These are phyloP conservation scores for Lepiota brunneoincarnata DNA, from an alignment of 768 basidiomycete species.

Conservation along the genomic window DNA sequence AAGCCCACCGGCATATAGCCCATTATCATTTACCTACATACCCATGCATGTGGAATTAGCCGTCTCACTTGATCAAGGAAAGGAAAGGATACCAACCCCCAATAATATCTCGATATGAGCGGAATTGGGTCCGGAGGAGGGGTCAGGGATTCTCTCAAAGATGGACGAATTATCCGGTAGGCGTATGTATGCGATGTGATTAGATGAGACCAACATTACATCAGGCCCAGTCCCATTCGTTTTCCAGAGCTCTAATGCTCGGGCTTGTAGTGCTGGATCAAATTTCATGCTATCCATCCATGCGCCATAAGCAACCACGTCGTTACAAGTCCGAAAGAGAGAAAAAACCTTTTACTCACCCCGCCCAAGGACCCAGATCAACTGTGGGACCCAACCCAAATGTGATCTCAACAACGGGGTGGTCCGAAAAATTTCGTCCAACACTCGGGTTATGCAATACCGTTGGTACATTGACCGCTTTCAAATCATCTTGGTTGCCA, in stretches of 20 bases:
- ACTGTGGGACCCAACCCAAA: slow-evolving; percentile 11
- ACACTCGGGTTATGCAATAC: slow-evolving; percentile 15
- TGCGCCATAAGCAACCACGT: too few relatives aligned
- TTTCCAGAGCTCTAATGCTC: neutral
- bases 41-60: neutral
- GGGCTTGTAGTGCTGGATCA: too few relatives aligned
- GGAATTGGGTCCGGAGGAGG: slow-evolving; percentile 5
- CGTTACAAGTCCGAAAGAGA: too few relatives aligned
- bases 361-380: neutral
- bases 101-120: slow-evolving; percentile 10
- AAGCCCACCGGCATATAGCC: slow-evolving; percentile 18
- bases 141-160: slow-evolving; percentile 10
- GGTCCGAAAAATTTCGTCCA: slow-evolving; percentile 20
- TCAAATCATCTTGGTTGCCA: slow-evolving; percentile 20
- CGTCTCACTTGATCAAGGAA: neutral
- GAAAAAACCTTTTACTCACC: too few relatives aligned
- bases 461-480: slow-evolving; percentile 15
- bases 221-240: slow-evolving; percentile 4
- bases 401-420: slow-evolving; percentile 15
- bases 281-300: too few relatives aligned
- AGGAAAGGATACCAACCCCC: neutral
- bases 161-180: neutral
- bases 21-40: slow-evolving; percentile 12
- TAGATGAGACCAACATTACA: neutral
- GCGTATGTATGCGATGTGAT: neutral